Percentiles rank a stretch among this genome's conserved stretches.
Evolutionary conservation across 2,329 filamentous ascomycete species (phyloP).

Genomic region (Claviceps fusiformis): DNA sequence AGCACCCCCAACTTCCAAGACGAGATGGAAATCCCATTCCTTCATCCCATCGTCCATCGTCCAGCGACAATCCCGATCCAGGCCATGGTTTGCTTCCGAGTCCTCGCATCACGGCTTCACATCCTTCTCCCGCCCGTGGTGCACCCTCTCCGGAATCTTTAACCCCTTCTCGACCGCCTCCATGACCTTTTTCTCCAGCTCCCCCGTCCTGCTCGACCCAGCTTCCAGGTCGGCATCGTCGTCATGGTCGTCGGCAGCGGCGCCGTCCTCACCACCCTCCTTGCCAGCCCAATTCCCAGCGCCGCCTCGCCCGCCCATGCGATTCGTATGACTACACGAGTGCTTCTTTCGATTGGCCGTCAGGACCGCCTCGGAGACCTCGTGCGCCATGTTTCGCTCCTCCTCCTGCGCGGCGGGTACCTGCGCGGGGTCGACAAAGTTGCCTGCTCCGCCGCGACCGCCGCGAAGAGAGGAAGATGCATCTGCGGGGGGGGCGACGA

Average conservation of each 20-base stretch:
- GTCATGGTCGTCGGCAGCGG: constrained; percentile 4
- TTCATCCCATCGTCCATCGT: neutral
- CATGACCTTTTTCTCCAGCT: constrained; percentile 28
- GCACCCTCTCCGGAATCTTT: constrained; percentile 31
- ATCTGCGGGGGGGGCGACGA: constrained; percentile 6
- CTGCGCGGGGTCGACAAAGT: constrained; percentile 32
- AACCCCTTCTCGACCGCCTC: constrained; percentile 35
- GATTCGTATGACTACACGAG: constrained; percentile 1
- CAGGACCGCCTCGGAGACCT: too few species aligned
- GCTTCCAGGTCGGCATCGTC: neutral
- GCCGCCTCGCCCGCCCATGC: constrained; percentile 36
- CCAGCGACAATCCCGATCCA: too few species aligned
- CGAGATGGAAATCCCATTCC: too few species aligned
- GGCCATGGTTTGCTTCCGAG: too few species aligned
- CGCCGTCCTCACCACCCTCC: constrained; percentile 13
- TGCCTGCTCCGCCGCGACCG: constrained; percentile 39
- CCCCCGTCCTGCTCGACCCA: constrained; percentile 17
- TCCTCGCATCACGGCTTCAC: neutral
- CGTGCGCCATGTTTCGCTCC: constrained; percentile 19
- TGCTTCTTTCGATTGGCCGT: constrained; percentile 19
- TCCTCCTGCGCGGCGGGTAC: constrained; percentile 20
- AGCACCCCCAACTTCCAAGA: too few species aligned
- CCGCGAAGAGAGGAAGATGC: neutral
- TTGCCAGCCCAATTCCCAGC: constrained; percentile 38
- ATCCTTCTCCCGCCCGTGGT: constrained; percentile 16